Conservation (phyloP, 2,329 filamentous ascomycete species). For the Madurella fahalii region DNA sequence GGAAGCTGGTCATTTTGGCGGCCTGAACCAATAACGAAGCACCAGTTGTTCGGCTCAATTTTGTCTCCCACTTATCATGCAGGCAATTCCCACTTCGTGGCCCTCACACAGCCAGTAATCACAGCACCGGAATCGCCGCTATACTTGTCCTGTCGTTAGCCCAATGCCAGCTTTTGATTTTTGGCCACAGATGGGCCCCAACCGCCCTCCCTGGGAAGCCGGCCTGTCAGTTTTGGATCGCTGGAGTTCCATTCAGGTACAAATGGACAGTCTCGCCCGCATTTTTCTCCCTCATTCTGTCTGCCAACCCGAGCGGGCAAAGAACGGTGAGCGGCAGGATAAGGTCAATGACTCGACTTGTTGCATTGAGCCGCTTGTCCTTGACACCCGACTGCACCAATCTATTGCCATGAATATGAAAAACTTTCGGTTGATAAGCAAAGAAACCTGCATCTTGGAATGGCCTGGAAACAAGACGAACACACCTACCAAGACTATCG, state of each 20-base stretch:
- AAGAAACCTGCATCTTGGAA: too few relatives aligned
- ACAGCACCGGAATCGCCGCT: conserved; percentile 8
- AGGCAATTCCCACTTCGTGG: conserved; percentile 19
- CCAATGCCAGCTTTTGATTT: conserved; percentile 1
- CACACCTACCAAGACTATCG: too few relatives aligned
- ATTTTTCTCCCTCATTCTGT: neutral
- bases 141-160: conserved; percentile 15
- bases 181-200: conserved; percentile 3
- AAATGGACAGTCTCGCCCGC: conserved; percentile 11
- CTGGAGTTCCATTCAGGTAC: conserved; percentile 18
- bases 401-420: too few relatives aligned
- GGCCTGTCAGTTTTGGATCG: conserved; percentile 9
- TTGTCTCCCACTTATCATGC: conserved; percentile 14
- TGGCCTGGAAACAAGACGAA: too few relatives aligned
- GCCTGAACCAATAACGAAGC: conserved; percentile 17
- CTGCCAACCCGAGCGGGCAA: neutral
- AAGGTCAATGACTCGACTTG: neutral
- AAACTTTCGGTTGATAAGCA: too few relatives aligned
- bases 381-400: too few relatives aligned
- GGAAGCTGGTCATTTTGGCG: neutral
- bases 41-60: conserved; percentile 21
- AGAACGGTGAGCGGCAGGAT: neutral
- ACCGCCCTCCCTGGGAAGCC: conserved; percentile 2
- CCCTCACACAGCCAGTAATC: conserved; percentile 21
- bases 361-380: too few relatives aligned